Evolutionary conservation across 2,329 filamentous ascomycete species (phyloP).

Genomic region (Penicillium sumatraense): DNA sequence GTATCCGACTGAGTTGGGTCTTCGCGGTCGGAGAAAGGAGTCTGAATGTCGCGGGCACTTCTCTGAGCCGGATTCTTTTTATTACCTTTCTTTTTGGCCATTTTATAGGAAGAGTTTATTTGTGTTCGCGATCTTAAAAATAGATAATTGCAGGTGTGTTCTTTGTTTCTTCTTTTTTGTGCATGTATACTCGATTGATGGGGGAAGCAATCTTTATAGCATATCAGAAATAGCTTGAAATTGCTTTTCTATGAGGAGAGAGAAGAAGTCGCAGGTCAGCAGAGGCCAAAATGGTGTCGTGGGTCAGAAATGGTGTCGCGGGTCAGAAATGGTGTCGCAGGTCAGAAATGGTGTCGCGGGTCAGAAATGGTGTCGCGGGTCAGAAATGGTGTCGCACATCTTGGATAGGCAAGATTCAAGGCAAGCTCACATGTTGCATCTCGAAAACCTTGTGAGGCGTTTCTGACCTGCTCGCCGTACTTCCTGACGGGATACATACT

Average conservation of each 20-base stretch:
- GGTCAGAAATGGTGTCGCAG: neutral
- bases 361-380: neutral
- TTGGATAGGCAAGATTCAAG: neutral
- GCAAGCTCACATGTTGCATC: no score
- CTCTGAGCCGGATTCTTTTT: neutral
- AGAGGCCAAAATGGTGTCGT: neutral
- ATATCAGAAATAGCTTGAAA: neutral
- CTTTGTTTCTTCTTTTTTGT: neutral
- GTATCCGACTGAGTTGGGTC: neutral
- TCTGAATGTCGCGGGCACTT: conserved; percentile 2
- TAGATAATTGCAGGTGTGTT: neutral
- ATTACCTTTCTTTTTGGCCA: neutral
- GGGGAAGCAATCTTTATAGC: neutral
- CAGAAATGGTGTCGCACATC: neutral
- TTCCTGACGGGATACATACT: no score
- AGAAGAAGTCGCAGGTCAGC: neutral
- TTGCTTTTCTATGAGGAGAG: neutral
- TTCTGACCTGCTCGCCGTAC: no score
- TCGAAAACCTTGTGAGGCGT: no score
- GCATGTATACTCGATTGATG: neutral
- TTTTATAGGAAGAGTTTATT: neutral
- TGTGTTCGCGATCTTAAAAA: neutral
- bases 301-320: neutral
- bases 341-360: neutral
- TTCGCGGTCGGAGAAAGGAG: neutral